Conservation (phyloP, 1,284 basidiomycete genomes). For the Malassezia arunalokei region DNA sequence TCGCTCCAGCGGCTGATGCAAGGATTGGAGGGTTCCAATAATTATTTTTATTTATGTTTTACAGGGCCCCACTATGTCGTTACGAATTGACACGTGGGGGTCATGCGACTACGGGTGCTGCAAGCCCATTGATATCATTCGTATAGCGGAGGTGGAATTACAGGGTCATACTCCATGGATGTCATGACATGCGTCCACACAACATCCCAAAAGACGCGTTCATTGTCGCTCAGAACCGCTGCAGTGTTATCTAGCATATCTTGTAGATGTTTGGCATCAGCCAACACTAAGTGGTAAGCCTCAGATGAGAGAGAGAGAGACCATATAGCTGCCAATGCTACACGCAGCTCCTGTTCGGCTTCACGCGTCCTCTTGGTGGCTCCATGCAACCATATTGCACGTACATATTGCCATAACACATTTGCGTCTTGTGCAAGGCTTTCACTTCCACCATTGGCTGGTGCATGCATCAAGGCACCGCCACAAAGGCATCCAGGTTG, state of each 20-base stretch:
- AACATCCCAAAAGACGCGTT: background rate
- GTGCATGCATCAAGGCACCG: slow-evolving; percentile 1
- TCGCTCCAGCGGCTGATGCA: too few relatives aligned
- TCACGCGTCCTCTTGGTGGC: background rate
- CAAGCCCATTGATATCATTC: background rate
- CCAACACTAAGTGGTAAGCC: background rate
- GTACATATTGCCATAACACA: slow-evolving; percentile 1
- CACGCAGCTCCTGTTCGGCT: background rate
- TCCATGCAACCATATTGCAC: background rate
- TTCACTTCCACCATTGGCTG: slow-evolving; percentile 9
- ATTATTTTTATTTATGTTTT: too few relatives aligned
- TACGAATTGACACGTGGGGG: too few relatives aligned
- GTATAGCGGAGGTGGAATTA: background rate
- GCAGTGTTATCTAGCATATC: background rate
- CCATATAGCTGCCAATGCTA: slow-evolving; percentile 3
- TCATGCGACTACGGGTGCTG: too few relatives aligned
- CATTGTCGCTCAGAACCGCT: background rate
- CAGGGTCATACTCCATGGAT: background rate
- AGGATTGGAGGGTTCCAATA: too few relatives aligned
- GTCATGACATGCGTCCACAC: background rate
- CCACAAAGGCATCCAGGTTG: background rate
- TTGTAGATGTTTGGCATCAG: background rate
- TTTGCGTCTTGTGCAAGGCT: slow-evolving; percentile 2
- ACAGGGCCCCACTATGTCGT: too few relatives aligned
- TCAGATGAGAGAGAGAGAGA: background rate